Percentiles rank a stretch among this genome's conserved stretches.
Conservation (phyloP, 768 basidiomycete genomes). For the Serendipita sp. region DNA sequence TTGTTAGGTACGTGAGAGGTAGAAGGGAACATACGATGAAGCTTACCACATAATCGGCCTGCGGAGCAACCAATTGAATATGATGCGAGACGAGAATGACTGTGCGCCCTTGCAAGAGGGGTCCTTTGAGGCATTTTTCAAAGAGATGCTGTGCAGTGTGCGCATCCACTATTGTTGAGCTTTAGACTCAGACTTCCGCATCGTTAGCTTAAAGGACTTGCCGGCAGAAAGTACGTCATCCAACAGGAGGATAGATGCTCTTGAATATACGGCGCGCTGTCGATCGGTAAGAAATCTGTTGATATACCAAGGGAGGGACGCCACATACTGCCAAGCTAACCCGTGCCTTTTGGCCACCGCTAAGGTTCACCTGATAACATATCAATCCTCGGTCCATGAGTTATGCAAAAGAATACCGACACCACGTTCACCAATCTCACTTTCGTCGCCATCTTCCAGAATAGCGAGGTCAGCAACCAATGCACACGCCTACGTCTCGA, state of each 20-base stretch:
- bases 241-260: constrained; percentile 64
- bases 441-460: constrained; percentile 40
- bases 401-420: constrained; percentile 33
- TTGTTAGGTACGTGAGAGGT: constrained; percentile 16
- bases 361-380: constrained; percentile 21
- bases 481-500: constrained; percentile 12
- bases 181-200: constrained; percentile 10
- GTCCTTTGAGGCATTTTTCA: constrained; percentile 62
- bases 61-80: constrained; percentile 71
- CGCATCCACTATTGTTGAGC: constrained; percentile 50
- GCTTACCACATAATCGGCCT: constrained; percentile 59
- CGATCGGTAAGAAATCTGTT: background rate
- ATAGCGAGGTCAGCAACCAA: constrained; percentile 62
- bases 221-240: constrained; percentile 61
- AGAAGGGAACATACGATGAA: background rate
- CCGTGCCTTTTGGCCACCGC: constrained; percentile 37
- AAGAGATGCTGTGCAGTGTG: constrained; percentile 75
- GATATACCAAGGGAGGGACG: background rate
- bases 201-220: constrained; percentile 12
- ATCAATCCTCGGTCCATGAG: constrained; percentile 41
- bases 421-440: constrained; percentile 19
- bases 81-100: constrained; percentile 88
- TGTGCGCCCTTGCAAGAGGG: constrained; percentile 63
- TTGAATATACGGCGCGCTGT: constrained; percentile 69
- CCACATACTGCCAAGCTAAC: constrained; percentile 13